Conservation (phyloP, 164 flowering plant genomes). For the Hamamelis virginiana region DNA sequence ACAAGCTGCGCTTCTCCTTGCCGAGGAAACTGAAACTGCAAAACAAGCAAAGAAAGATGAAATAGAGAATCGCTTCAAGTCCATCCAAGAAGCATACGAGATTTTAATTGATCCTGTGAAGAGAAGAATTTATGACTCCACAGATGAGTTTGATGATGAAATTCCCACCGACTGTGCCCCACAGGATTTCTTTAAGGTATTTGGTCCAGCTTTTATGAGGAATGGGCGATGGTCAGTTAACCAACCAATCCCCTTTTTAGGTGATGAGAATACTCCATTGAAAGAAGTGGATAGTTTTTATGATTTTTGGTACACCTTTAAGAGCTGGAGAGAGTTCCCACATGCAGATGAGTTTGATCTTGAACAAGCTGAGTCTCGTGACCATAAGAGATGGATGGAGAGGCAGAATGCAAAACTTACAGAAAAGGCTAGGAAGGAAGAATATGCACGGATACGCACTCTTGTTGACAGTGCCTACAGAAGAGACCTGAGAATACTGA, state of each 20-base stretch:
- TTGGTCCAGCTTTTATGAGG: slow-evolving; percentile 89
- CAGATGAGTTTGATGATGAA: slow-evolving; percentile 97
- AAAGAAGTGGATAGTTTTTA: slow-evolving; percentile 78
- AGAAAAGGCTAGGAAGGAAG: slow-evolving; percentile 92
- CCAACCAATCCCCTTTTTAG: slow-evolving; percentile 68
- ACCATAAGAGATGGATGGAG: slow-evolving; percentile 97
- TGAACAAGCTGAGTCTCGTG: slow-evolving; percentile 96
- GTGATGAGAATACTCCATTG: slow-evolving; percentile 62
- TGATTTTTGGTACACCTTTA: slow-evolving; percentile 80
- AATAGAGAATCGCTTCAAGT: slow-evolving; percentile 78
- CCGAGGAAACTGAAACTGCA: slow-evolving; percentile 83
- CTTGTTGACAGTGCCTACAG: slow-evolving; percentile 91
- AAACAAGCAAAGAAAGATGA: slow-evolving; percentile 89
- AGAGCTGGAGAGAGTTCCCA: slow-evolving; percentile 96
- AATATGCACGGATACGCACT: slow-evolving; percentile 63
- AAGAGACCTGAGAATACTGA: slow-evolving; percentile 76
- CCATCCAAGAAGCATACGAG: slow-evolving; percentile 90
- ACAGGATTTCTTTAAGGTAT: slow-evolving; percentile 86
- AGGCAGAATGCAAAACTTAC: slow-evolving; percentile 88
- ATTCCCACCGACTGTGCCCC: slow-evolving; percentile 82
- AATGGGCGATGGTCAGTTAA: slow-evolving; percentile 89
- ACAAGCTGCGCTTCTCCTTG: slow-evolving; percentile 67
- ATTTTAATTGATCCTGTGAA: slow-evolving; percentile 76
- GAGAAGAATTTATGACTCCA: slow-evolving; percentile 90
- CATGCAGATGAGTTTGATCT: slow-evolving; percentile 90